These are phyloP conservation scores for Ganoderma boninense DNA, from an alignment of 1,284 basidiomycete species.

Conservation along the genomic window DNA sequence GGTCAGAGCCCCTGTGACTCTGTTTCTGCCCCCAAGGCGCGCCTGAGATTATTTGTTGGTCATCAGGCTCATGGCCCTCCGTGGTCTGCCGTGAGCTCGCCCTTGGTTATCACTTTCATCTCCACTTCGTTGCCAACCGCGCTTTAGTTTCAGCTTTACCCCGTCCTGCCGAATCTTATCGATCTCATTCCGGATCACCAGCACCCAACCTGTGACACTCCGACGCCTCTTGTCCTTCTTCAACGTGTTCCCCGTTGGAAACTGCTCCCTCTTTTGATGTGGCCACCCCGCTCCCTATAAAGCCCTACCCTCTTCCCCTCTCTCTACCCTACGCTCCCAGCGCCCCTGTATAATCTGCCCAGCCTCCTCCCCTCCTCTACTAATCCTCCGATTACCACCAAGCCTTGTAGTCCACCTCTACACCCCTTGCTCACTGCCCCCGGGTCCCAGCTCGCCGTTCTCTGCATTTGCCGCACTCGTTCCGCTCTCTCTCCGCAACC, in stretches of 20 bases:
- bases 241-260: constrained; percentile 27
- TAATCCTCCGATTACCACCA: constrained; percentile 23
- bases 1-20: constrained; percentile 28
- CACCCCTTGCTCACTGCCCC: neutral
- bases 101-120: constrained; percentile 28
- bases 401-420: neutral
- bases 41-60: neutral
- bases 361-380: constrained; percentile 29
- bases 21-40: constrained; percentile 1
- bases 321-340: constrained; percentile 25
- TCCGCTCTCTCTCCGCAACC: constrained; percentile 19
- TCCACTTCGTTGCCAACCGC: constrained; percentile 32
- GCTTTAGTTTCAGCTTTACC: constrained; percentile 19
- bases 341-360: constrained; percentile 33
- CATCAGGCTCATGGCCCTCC: neutral
- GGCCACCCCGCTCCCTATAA: constrained; percentile 28
- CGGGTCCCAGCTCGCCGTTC: neutral
- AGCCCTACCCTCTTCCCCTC: constrained; percentile 12
- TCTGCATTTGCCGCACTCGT: constrained; percentile 6
- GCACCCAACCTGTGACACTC: constrained; percentile 38
- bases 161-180: constrained; percentile 39
- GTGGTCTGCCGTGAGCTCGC: constrained; percentile 12
- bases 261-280: constrained; percentile 25
- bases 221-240: constrained; percentile 29
- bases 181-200: constrained; percentile 41